phyloP scores from a whole-genome alignment of 2,329 filamentous ascomycete genomes.

The Trichoderma simmonsii region DNA sequence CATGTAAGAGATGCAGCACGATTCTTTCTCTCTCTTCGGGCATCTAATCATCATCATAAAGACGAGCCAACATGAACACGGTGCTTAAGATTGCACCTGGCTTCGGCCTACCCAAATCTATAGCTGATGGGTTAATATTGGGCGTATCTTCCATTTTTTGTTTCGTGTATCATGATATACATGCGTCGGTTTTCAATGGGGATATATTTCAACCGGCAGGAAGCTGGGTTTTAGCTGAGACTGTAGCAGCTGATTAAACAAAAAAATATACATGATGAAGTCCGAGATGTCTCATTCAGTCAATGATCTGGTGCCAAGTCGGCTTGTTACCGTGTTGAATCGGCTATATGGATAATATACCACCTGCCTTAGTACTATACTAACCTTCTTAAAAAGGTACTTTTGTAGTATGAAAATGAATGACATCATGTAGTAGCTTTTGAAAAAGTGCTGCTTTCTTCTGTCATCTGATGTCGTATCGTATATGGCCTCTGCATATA shows the following conservation, averaged over 20 bases:
- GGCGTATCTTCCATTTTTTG: not conserved
- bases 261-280: not conserved
- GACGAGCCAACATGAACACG: not conserved
- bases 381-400: not conserved
- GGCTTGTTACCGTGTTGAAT: not conserved
- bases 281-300: not conserved
- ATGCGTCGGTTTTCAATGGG: not conserved
- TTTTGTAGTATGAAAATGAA: not conserved
- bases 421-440: not conserved
- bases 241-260: not conserved
- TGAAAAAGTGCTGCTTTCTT: not conserved
- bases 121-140: not conserved
- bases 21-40: not conserved
- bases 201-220: not conserved
- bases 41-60: slow-evolving; percentile 1
- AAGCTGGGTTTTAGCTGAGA: not conserved
- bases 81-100: not conserved
- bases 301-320: not conserved
- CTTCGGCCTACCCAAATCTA: not conserved
- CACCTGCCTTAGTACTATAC: not conserved
- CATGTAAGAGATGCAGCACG: not conserved
- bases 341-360: not conserved
- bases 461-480: not conserved
- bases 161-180: not conserved
- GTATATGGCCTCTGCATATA: not conserved